Percentiles rank a stretch among this genome's conserved stretches.
Evolutionary conservation across 805 yeast species (phyloP).

Genomic region (Jamesozyma hellenica): DNA sequence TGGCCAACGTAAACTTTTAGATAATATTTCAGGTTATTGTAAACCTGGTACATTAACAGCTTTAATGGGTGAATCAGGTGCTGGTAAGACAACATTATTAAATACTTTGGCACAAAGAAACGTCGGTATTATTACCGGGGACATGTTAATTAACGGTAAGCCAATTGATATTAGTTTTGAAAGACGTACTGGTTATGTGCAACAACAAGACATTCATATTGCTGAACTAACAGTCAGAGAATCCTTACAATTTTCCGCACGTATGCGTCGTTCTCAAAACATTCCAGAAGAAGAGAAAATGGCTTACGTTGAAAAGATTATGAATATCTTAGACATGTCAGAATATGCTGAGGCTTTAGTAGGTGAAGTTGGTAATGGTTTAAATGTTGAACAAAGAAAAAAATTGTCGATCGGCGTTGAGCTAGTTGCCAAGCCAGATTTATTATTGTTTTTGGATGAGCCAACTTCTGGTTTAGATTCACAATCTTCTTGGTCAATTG

Average conservation of each 20-base stretch:
- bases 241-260: conserved; percentile 61
- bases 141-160: conserved; percentile 61
- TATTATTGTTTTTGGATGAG: conserved; percentile 56
- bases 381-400: conserved; percentile 61
- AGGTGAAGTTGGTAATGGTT: conserved; percentile 66
- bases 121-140: conserved; percentile 63
- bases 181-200: conserved; percentile 70
- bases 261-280: conserved; percentile 55
- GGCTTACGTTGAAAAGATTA: conserved; percentile 59
- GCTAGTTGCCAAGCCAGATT: conserved; percentile 56
- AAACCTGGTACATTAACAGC: conserved; percentile 77
- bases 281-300: conserved; percentile 50
- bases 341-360: conserved; percentile 69
- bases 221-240: conserved; percentile 64
- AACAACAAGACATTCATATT: conserved; percentile 71
- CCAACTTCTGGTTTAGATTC: conserved; percentile 68
- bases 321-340: conserved; percentile 57
- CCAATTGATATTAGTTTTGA: conserved; percentile 53
- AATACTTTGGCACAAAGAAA: conserved; percentile 65
- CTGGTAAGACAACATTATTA: conserved; percentile 72
- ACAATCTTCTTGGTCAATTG: conserved; percentile 60
- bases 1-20: conserved; percentile 46
- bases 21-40: conserved; percentile 58
- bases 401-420: conserved; percentile 63
- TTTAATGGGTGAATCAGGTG: conserved; percentile 80